phyloP scores from a whole-genome alignment of 73 alveolate species.

The Blepharisma japonicum region DNA sequence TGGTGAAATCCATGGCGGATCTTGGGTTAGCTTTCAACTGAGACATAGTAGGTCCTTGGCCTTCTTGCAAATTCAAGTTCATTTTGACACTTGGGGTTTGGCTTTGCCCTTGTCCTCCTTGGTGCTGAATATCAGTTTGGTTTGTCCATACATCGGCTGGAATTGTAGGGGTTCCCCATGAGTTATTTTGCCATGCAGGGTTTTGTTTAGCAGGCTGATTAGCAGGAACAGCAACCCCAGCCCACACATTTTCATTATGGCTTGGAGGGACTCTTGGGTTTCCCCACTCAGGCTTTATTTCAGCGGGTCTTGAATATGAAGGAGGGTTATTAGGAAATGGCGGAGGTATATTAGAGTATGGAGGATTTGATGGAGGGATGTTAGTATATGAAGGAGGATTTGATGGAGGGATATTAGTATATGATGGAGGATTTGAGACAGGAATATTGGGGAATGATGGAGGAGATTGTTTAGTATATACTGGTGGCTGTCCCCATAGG shows the following conservation, averaged over 20 bases:
- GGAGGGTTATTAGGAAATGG: no score
- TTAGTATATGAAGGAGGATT: no score
- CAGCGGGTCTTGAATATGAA: no score
- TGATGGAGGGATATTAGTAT: not conserved
- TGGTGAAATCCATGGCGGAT: not conserved
- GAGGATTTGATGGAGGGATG: no score
- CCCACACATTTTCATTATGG: not conserved
- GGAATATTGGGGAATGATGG: not conserved
- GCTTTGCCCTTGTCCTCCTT: not conserved
- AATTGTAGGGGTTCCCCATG: not conserved
- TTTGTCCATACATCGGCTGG: not conserved
- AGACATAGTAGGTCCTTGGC: conserved; percentile 6
- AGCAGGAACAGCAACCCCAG: not conserved
- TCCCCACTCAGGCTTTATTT: no score
- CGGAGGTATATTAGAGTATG: no score
- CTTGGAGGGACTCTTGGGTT: no score
- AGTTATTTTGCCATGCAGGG: not conserved
- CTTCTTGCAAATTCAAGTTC: not conserved
- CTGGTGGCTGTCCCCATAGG: not conserved
- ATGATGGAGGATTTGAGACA: not conserved
- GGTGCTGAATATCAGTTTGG: not conserved
- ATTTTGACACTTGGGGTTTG: not conserved
- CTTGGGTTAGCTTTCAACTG: not conserved
- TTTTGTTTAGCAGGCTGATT: not conserved
- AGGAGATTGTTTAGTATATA: not conserved